A percentile compares a stretch with the other conserved stretches of the same genome.
Conservation (phyloP, 2,329 filamentous ascomycete genomes). For the Colletotrichum chlorophyti region DNA sequence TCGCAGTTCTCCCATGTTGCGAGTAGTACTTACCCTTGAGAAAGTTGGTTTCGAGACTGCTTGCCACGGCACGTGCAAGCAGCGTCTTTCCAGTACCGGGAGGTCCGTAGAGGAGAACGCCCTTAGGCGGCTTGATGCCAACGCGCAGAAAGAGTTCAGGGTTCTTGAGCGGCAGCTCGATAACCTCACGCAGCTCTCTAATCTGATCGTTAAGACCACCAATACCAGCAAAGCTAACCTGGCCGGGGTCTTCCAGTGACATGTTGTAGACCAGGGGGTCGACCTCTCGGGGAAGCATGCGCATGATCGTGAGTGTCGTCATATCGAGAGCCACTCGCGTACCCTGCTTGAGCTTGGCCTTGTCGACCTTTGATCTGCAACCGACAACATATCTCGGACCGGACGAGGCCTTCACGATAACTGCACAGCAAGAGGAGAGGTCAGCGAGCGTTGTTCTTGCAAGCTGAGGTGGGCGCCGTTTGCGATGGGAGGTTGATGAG, state of each 20-base stretch:
- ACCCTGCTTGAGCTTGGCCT: constrained; percentile 95
- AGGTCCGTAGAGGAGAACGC: constrained; percentile 93
- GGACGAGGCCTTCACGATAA: constrained; percentile 98
- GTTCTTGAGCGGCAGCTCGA: constrained; percentile 97
- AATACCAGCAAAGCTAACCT: constrained; percentile 97
- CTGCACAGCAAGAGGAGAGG: constrained; percentile 52
- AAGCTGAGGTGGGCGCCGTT: not conserved
- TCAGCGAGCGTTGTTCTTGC: not conserved
- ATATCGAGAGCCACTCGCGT: constrained; percentile 97
- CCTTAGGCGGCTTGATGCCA: constrained; percentile 98
- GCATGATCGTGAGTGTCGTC: constrained; percentile 99
- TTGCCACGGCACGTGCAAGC: constrained; percentile 91
- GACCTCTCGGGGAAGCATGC: constrained; percentile 98
- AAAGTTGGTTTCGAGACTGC: constrained; percentile 97
- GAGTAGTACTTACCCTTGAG: constrained; percentile 75
- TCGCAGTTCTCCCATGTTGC: not conserved
- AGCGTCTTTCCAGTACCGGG: constrained; percentile 97
- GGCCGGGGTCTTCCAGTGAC: constrained; percentile 96
- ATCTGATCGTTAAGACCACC: constrained; percentile 99
- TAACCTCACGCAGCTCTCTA: constrained; percentile 94
- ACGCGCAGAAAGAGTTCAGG: constrained; percentile 96
- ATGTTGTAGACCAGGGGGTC: constrained; percentile 99
- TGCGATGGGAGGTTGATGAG: not conserved
- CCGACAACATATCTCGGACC: constrained; percentile 98
- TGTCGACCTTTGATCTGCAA: constrained; percentile 98